A percentile compares a stretch with the other conserved stretches of the same genome.
Conservation (phyloP, 129 eudicot genomes). For the Rutidosis leptorrhynchoides region DNA sequence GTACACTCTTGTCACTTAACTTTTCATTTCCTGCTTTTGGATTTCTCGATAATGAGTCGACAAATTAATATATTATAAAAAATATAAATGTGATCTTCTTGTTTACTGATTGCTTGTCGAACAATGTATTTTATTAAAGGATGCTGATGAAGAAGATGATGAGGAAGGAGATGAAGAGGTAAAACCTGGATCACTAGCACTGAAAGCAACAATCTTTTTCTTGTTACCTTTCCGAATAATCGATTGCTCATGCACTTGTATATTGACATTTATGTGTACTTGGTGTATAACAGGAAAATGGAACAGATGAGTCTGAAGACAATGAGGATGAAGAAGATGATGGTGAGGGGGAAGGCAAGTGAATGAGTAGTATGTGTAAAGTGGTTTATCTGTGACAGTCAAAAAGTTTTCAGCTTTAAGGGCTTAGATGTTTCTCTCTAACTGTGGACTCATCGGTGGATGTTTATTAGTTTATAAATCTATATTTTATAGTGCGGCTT, state of each 20-base stretch:
- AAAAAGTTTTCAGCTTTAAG: constrained; percentile 4
- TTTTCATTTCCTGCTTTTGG: not conserved
- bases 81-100: constrained; percentile 5
- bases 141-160: constrained; percentile 69
- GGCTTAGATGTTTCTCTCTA: constrained; percentile 17
- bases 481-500: constrained; percentile 10
- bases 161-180: constrained; percentile 66
- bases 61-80: too few species aligned
- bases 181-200: constrained; percentile 5
- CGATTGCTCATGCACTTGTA: not conserved
- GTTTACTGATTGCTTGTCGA: constrained; percentile 3
- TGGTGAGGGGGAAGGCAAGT: constrained; percentile 22
- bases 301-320: constrained; percentile 42
- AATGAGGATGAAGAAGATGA: constrained; percentile 28
- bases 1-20: constrained; percentile 27
- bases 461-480: constrained; percentile 1
- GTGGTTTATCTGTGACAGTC: not conserved
- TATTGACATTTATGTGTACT: not conserved
- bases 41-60: not conserved
- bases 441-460: constrained; percentile 6
- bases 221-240: not conserved
- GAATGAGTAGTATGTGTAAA: constrained; percentile 19
- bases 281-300: constrained; percentile 39
- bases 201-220: not conserved
- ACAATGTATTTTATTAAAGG: constrained; percentile 35